Conservation (phyloP, 192 early-diverging fungal genomes). For the Linnemannia elongata region DNA sequence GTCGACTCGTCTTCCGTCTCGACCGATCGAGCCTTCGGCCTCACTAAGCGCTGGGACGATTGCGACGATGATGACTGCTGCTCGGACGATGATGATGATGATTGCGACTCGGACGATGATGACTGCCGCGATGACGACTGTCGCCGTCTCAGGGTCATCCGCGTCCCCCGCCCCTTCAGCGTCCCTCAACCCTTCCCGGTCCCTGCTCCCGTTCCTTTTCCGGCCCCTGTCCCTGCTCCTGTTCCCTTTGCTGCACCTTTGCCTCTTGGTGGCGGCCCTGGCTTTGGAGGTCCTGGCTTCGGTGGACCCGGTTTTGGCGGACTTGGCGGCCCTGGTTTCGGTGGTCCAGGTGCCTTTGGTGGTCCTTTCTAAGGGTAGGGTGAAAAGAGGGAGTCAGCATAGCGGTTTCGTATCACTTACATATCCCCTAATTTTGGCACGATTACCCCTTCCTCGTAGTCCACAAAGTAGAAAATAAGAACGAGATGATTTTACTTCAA, state of each 20-base stretch:
- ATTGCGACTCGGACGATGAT: slow-evolving; percentile 3
- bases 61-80: background rate
- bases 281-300: background rate
- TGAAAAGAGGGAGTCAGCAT: background rate
- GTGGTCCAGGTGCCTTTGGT: background rate
- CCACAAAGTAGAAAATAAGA: no score
- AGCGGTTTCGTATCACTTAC: background rate
- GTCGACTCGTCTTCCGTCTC: background rate
- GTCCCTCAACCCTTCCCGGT: slow-evolving; percentile 29
- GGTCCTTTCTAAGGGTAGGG: background rate
- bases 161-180: slow-evolving; percentile 17
- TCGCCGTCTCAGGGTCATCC: slow-evolving; percentile 6
- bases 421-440: background rate
- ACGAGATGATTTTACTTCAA: no score
- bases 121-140: background rate
- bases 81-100: background rate
- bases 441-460: background rate
- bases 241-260: slow-evolving; percentile 1
- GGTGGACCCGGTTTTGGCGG: background rate
- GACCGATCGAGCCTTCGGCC: slow-evolving; percentile 7
- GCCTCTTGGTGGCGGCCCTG: background rate
- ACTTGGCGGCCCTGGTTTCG: background rate
- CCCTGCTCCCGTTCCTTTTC: slow-evolving; percentile 17
- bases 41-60: slow-evolving; percentile 9
- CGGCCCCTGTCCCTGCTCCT: slow-evolving; percentile 8